Conservation (phyloP, 2,329 filamentous ascomycete species). For the Exophiala xenobiotica region DNA sequence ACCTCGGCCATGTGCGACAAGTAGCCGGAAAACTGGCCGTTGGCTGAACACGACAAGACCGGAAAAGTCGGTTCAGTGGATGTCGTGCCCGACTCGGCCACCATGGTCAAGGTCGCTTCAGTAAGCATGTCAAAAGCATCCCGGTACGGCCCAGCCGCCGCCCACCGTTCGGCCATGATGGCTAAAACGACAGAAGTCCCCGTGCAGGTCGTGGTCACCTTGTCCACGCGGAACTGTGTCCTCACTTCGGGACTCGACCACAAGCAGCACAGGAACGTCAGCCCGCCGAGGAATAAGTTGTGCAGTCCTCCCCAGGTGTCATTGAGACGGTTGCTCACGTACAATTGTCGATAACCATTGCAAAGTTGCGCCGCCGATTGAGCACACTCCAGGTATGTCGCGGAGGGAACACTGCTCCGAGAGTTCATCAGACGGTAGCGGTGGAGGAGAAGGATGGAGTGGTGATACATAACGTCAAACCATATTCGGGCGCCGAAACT, state of each 20-base stretch:
- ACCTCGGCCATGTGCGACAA: too few species aligned
- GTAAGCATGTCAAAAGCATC: conserved; percentile 17
- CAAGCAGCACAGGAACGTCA: conserved; percentile 18
- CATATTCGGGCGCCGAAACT: conserved; percentile 39
- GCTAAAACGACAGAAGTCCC: conserved; percentile 8
- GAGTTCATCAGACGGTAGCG: conserved; percentile 25
- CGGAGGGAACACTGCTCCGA: not conserved
- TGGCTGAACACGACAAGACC: too few species aligned
- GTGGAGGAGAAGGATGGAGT: conserved; percentile 43
- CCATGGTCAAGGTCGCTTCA: conserved; percentile 8
- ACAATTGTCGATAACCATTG: conserved; percentile 8
- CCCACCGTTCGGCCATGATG: conserved; percentile 21
- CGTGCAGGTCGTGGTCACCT: conserved; percentile 12
- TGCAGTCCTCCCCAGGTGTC: conserved; percentile 19
- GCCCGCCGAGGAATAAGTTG: conserved; percentile 14
- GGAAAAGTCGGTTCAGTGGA: too few species aligned
- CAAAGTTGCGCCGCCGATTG: conserved; percentile 7
- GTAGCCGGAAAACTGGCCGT: too few species aligned
- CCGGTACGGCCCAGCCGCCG: conserved; percentile 9
- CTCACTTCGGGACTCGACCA: conserved; percentile 7
- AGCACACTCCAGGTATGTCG: conserved; percentile 8
- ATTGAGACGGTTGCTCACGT: conserved; percentile 7
- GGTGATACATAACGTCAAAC: conserved; percentile 42
- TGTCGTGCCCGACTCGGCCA: too few species aligned
- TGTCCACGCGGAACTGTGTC: conserved; percentile 1